A percentile compares a stretch with the other conserved stretches of the same genome.
phyloP scores from a whole-genome alignment of 106 monocot species.

The Hemerocallis citrina region DNA sequence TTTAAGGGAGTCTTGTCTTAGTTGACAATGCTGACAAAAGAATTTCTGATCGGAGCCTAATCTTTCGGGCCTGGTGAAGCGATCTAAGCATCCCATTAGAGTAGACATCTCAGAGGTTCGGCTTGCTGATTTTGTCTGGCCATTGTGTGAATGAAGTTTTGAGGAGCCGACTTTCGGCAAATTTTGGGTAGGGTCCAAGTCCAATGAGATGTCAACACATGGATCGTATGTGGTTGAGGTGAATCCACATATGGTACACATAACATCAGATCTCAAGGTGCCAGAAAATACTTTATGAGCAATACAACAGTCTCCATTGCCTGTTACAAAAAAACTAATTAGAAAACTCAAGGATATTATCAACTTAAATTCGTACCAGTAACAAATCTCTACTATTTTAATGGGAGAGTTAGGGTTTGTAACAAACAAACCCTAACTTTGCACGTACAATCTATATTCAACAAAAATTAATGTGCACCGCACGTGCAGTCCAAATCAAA shows the following conservation, averaged over 20 bases:
- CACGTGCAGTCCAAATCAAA: too few species aligned
- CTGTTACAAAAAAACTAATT: constrained; percentile 19
- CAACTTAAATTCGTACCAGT: too few species aligned
- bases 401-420: too few species aligned
- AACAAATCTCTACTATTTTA: too few species aligned
- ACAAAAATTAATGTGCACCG: too few species aligned
- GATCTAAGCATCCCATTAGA: constrained; percentile 71
- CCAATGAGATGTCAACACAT: constrained; percentile 83
- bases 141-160: constrained; percentile 28
- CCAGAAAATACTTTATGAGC: constrained; percentile 89
- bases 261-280: constrained; percentile 90
- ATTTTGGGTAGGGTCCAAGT: constrained; percentile 41
- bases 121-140: constrained; percentile 17
- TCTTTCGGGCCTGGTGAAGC: constrained; percentile 78
- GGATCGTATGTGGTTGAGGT: constrained; percentile 95
- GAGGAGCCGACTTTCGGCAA: constrained; percentile 9
- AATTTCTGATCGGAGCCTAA: constrained; percentile 85
- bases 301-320: constrained; percentile 84
- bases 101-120: constrained; percentile 33
- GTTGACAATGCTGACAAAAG: constrained; percentile 78
- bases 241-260: constrained; percentile 81
- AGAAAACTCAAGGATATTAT: too few species aligned
- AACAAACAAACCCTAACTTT: too few species aligned
- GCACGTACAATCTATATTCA: too few species aligned
- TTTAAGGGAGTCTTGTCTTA: constrained; percentile 83